phyloP scores from a whole-genome alignment of 306 rosid species.

The Quillaja saponaria region DNA sequence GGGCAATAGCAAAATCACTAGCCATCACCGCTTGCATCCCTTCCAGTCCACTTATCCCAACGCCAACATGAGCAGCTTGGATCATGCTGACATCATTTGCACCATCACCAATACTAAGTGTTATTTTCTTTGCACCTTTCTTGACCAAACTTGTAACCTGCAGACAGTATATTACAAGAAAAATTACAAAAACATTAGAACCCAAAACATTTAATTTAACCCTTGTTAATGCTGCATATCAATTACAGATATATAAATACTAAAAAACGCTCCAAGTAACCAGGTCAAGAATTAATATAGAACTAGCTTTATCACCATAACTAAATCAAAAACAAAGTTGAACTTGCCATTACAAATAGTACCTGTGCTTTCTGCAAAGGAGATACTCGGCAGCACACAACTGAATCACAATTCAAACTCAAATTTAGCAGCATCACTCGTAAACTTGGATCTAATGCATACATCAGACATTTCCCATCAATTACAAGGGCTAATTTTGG shows the following conservation, averaged over 20 bases:
- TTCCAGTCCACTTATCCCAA: constrained; percentile 96
- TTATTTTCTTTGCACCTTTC: constrained; percentile 86
- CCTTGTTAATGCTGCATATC: neutral
- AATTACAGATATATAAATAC: too few species aligned
- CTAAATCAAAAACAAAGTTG: neutral
- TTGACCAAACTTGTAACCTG: constrained; percentile 95
- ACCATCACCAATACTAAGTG: constrained; percentile 97
- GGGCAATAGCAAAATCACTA: constrained; percentile 97
- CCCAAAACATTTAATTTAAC: constrained; percentile 10
- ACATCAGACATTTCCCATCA: constrained; percentile 94
- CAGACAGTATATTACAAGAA: constrained; percentile 27
- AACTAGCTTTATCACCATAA: constrained; percentile 22
- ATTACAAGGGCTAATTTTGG: constrained; percentile 91
- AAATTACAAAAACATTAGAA: constrained; percentile 18
- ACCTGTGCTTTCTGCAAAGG: constrained; percentile 99
- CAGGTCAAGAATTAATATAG: constrained; percentile 20
- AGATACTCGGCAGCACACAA: constrained; percentile 98
- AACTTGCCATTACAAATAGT: constrained; percentile 22
- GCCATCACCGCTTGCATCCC: constrained; percentile 99
- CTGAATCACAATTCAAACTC: constrained; percentile 88
- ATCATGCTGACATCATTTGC: constrained; percentile 99
- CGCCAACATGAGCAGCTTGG: constrained; percentile 98
- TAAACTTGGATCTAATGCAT: constrained; percentile 88
- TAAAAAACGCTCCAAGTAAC: constrained; percentile 6
- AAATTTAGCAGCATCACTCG: constrained; percentile 80